Conservation (phyloP, 805 yeast genomes). For the Candida patagonica region DNA sequence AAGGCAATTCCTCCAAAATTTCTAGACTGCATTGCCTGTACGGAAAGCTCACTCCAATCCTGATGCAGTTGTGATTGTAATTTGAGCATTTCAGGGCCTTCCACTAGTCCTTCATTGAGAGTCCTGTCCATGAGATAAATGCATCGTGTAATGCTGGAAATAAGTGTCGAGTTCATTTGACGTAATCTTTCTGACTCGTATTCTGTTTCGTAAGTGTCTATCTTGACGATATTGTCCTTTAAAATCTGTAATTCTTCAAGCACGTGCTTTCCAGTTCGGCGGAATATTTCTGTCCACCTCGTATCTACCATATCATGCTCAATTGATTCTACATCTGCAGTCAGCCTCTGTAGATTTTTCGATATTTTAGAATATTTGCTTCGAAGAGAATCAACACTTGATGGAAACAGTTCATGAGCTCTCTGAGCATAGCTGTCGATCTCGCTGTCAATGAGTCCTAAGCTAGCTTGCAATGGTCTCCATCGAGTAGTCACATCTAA, state of each 20-base stretch:
- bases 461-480: slow-evolving; percentile 18
- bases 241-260: slow-evolving; percentile 11
- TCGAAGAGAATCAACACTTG: slow-evolving; percentile 13
- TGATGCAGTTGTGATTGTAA: slow-evolving; percentile 10
- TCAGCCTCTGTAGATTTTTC: slow-evolving; percentile 10
- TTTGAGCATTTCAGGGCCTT: slow-evolving; percentile 9
- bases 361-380: slow-evolving; percentile 14
- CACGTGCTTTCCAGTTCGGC: slow-evolving; percentile 12
- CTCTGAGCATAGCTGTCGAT: slow-evolving; percentile 14
- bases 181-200: slow-evolving; percentile 4
- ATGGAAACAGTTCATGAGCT: slow-evolving; percentile 15
- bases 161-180: slow-evolving; percentile 12
- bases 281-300: slow-evolving; percentile 17
- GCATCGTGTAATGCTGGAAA: slow-evolving; percentile 9
- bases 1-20: neutral
- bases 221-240: slow-evolving; percentile 9
- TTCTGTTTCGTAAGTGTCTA: slow-evolving; percentile 5
- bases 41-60: slow-evolving; percentile 11
- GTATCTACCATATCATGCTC: slow-evolving; percentile 17
- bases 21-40: neutral
- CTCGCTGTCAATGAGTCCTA: slow-evolving; percentile 18
- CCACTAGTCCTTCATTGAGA: slow-evolving; percentile 11
- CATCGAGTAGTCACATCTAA: slow-evolving; percentile 12
- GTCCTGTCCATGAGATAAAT: slow-evolving; percentile 16
- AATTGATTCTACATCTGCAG: slow-evolving; percentile 11